These are phyloP conservation scores for Mallotus repandus DNA, from an alignment of 441 rosid species.

Conservation along the genomic window DNA sequence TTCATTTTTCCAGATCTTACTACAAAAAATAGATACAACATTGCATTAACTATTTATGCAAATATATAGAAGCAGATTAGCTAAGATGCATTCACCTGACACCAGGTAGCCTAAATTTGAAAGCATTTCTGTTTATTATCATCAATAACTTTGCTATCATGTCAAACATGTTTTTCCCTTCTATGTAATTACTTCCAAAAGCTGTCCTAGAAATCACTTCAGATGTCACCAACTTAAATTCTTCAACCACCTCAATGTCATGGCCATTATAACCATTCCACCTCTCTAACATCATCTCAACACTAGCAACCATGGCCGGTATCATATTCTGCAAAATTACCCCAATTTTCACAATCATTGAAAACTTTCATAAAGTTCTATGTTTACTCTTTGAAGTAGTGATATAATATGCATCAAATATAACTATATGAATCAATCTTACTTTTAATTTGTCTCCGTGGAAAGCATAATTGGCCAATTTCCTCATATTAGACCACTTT, in stretches of 20 bases:
- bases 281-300: constrained; percentile 31
- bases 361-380: neutral
- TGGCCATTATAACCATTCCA: constrained; percentile 35
- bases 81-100: neutral
- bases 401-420: neutral
- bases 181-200: constrained; percentile 41
- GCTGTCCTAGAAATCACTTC: constrained; percentile 45
- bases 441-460: constrained; percentile 33
- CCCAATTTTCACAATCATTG: neutral
- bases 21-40: constrained; percentile 6
- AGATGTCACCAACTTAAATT: constrained; percentile 36
- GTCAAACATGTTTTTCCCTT: neutral
- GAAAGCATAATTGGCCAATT: no score
- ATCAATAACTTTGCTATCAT: no score
- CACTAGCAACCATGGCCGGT: constrained; percentile 32
- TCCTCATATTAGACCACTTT: constrained; percentile 29
- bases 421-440: neutral
- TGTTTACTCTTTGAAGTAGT: no score
- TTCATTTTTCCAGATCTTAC: neutral
- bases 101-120: neutral
- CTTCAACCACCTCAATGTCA: constrained; percentile 38
- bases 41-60: neutral
- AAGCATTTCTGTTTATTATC: no score
- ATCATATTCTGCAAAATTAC: constrained; percentile 23
- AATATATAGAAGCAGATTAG: neutral